phyloP scores from a whole-genome alignment of 768 basidiomycete genomes.

The Sporobolomyces pararoseus region DNA sequence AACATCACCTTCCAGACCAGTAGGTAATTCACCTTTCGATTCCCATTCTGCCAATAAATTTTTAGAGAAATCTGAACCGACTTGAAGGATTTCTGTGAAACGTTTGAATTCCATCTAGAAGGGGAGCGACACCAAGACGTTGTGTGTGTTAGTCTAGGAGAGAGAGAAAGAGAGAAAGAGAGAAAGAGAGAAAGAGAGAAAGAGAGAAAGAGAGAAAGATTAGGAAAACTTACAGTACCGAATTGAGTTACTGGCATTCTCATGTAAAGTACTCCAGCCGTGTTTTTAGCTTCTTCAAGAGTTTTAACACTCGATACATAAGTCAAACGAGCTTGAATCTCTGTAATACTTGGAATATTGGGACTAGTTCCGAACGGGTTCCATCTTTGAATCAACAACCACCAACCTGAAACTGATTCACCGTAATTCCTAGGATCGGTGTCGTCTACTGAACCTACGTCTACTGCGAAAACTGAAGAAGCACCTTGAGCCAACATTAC shows the following conservation, averaged over 20 bases:
- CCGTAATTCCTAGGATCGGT: constrained; percentile 92
- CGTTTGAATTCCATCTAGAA: constrained; percentile 46
- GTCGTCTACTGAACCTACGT: constrained; percentile 91
- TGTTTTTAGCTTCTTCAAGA: constrained; percentile 87
- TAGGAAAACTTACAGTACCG: constrained; percentile 84
- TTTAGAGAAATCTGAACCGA: constrained; percentile 71
- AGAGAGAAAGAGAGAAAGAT: too few species aligned
- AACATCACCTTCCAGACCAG: constrained; percentile 57
- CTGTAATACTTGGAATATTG: constrained; percentile 79
- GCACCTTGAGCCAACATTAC: constrained; percentile 91
- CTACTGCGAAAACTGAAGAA: constrained; percentile 81
- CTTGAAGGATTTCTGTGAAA: constrained; percentile 74
- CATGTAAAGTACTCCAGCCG: constrained; percentile 84
- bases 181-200: too few species aligned
- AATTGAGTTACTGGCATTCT: constrained; percentile 95
- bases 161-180: not conserved
- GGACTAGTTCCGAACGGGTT: constrained; percentile 72
- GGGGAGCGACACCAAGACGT: not conserved
- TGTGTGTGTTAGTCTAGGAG: not conserved
- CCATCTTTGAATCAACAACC: constrained; percentile 87
- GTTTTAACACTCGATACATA: constrained; percentile 96
- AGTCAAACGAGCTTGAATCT: constrained; percentile 87
- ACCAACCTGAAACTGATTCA: constrained; percentile 93
- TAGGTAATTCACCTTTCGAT: constrained; percentile 76
- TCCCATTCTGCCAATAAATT: constrained; percentile 72